A percentile compares a stretch with the other conserved stretches of the same genome.
Evolutionary conservation across 1,284 basidiomycete species (phyloP).

Genomic region (Trichosporon ovoides): DNA sequence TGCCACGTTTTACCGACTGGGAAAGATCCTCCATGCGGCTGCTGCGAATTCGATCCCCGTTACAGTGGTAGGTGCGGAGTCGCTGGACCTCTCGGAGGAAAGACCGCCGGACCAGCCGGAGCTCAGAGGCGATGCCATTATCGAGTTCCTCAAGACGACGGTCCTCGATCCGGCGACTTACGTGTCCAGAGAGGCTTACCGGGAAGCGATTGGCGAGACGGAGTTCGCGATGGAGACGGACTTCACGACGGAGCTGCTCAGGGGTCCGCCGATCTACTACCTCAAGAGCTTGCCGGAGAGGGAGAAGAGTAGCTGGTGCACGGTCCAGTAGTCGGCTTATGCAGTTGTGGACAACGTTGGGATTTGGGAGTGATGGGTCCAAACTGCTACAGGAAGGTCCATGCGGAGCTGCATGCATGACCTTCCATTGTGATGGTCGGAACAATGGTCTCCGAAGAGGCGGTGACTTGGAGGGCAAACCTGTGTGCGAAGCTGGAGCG

Average conservation of each 20-base stretch:
- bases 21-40: conserved; percentile 21
- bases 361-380: too few species aligned
- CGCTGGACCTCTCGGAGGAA: neutral
- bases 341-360: too few species aligned
- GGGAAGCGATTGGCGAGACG: neutral
- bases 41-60: conserved; percentile 1
- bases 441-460: too few species aligned
- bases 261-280: neutral
- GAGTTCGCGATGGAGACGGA: conserved; percentile 2
- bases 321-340: neutral
- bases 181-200: neutral
- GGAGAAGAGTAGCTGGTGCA: neutral
- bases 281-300: neutral
- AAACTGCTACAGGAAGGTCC: too few species aligned
- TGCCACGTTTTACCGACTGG: conserved; percentile 21
- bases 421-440: too few species aligned
- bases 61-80: neutral
- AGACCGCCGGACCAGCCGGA: neutral
- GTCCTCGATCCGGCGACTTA: neutral
- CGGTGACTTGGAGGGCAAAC: too few species aligned
- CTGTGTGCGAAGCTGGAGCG: too few species aligned
- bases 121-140: neutral
- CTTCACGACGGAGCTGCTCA: neutral
- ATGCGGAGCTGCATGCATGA: too few species aligned
- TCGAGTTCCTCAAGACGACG: neutral